Conservation (phyloP, 805 yeast genomes). For the Starmerella tilneyi region DNA sequence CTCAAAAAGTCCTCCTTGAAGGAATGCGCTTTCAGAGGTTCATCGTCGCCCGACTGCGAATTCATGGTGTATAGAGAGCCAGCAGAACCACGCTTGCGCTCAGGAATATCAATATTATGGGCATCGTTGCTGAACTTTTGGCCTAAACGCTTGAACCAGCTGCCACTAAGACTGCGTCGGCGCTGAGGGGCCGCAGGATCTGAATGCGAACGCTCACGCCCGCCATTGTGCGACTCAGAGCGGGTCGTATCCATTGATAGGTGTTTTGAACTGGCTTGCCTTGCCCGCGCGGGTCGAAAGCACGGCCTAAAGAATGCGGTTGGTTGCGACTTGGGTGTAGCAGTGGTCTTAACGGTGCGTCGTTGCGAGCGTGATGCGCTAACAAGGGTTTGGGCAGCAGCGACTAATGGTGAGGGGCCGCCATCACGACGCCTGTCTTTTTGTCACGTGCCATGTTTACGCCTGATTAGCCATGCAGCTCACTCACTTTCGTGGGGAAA, state of each 20-base stretch:
- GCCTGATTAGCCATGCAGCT: too few relatives aligned
- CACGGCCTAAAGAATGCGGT: too few relatives aligned
- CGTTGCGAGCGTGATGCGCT: too few relatives aligned
- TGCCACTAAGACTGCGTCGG: conserved; percentile 3
- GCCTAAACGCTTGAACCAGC: conserved; percentile 5
- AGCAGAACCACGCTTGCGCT: conserved; percentile 2
- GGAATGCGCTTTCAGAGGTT: not conserved
- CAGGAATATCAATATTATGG: not conserved
- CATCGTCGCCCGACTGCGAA: not conserved
- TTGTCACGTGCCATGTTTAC: too few relatives aligned
- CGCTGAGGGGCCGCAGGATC: conserved; percentile 5
- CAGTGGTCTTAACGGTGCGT: too few relatives aligned
- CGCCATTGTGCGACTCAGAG: not conserved
- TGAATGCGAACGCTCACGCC: conserved; percentile 6
- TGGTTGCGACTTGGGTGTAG: too few relatives aligned
- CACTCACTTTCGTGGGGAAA: too few relatives aligned
- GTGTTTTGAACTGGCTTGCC: not conserved
- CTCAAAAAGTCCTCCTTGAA: not conserved
- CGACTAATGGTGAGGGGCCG: too few relatives aligned
- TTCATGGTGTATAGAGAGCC: not conserved
- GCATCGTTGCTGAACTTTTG: conserved; percentile 2
- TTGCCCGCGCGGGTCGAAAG: not conserved
- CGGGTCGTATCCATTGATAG: not conserved
- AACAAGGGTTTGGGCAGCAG: too few relatives aligned
- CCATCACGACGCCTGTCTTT: too few relatives aligned